Evolutionary conservation across 139 green algal genomes (phyloP).

Genomic region (Coelastrella sp.): DNA sequence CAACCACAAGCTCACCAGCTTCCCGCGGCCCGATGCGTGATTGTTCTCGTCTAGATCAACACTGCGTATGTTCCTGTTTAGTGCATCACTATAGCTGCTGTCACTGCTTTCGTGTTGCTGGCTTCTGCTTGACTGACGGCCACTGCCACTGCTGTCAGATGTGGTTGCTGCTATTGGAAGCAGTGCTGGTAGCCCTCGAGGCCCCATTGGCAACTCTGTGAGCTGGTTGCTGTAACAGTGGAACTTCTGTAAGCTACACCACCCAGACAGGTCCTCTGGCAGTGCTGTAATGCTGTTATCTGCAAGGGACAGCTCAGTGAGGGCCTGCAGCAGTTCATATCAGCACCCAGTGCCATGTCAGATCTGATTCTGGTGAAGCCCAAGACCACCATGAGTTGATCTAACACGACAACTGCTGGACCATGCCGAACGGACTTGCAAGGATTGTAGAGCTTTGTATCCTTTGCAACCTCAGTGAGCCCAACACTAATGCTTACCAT

Average conservation of each 20-base stretch:
- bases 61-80: background rate
- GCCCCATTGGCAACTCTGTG: conserved; percentile 54
- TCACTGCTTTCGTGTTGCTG: background rate
- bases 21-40: background rate
- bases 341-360: background rate
- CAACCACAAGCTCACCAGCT: conserved; percentile 65
- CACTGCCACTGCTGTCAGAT: background rate
- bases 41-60: background rate
- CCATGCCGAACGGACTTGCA: no score
- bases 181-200: conserved; percentile 15
- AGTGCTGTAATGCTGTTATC: conserved; percentile 71
- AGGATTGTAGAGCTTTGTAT: no score
- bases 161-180: background rate
- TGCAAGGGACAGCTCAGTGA: conserved; percentile 74
- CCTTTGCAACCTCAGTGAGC: no score
- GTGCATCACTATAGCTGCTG: conserved; percentile 9
- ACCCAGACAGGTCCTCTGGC: conserved; percentile 52
- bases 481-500: background rate
- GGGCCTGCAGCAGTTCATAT: conserved; percentile 29
- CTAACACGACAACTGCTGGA: no score
- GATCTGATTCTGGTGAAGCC: no score
- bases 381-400: no score
- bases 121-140: background rate
- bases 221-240: conserved; percentile 84
- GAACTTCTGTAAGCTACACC: conserved; percentile 67